Percentiles rank a stretch among this genome's conserved stretches.
phyloP scores from a whole-genome alignment of 371 early-diverging fungal species.

The Coemansia sp. region DNA sequence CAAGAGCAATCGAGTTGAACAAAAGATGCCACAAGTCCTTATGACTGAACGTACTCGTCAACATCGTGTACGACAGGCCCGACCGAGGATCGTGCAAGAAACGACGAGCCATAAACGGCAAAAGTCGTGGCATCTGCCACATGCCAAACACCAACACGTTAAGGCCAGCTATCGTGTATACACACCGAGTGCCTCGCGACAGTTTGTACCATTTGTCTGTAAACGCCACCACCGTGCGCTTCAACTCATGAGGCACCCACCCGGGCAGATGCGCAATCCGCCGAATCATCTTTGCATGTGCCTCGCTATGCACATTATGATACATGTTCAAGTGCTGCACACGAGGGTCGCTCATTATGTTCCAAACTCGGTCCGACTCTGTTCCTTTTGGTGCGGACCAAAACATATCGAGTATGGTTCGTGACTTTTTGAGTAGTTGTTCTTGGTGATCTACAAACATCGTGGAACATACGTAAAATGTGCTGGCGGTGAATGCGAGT shows the following conservation, averaged over 20 bases:
- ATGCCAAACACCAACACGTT: constrained; percentile 68
- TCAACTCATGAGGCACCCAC: constrained; percentile 55
- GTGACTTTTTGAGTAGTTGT: background rate
- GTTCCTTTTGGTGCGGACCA: background rate
- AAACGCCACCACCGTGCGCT: constrained; percentile 53
- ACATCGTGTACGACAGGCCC: constrained; percentile 63
- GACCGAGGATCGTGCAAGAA: constrained; percentile 71
- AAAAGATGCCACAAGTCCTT: constrained; percentile 62
- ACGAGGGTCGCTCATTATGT: constrained; percentile 20
- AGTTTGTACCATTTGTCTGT: constrained; percentile 54
- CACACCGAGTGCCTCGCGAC: constrained; percentile 57
- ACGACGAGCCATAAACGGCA: constrained; percentile 66
- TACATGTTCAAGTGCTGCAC: constrained; percentile 19
- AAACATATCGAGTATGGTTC: background rate
- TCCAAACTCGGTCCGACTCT: constrained; percentile 6
- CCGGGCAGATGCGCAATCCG: constrained; percentile 31
- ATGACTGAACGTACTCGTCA: constrained; percentile 71
- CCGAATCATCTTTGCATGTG: constrained; percentile 21
- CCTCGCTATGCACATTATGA: constrained; percentile 5
- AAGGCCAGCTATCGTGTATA: constrained; percentile 63
- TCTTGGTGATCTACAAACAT: constrained; percentile 7
- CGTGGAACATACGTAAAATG: constrained; percentile 24
- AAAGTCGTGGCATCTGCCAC: constrained; percentile 67
- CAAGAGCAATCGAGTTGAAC: constrained; percentile 70
- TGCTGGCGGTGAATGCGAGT: constrained; percentile 21